These are phyloP conservation scores for Abelmoschus esculentus DNA, from an alignment of 345 rosid genomes.

Conservation along the genomic window DNA sequence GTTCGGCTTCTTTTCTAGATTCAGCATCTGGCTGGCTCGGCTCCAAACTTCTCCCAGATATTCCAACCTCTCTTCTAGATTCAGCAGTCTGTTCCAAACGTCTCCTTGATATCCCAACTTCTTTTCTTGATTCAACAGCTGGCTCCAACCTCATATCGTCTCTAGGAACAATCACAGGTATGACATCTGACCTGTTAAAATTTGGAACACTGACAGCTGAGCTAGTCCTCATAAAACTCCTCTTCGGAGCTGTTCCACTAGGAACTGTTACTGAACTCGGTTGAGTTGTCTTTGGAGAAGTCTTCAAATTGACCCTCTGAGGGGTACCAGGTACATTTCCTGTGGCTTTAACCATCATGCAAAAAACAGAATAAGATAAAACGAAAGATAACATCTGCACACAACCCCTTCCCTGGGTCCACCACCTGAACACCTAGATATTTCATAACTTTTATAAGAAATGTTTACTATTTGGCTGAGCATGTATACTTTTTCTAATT, in stretches of 20 bases:
- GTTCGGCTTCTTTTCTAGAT: conserved; percentile 12
- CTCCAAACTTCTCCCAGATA: conserved; percentile 14
- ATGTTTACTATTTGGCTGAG: background rate
- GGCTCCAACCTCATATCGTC: conserved; percentile 41
- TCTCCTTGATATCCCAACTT: conserved; percentile 20
- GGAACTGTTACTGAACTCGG: conserved; percentile 36
- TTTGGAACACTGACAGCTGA: conserved; percentile 37
- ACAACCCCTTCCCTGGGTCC: background rate
- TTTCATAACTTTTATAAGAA: background rate
- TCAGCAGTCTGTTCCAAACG: conserved; percentile 9
- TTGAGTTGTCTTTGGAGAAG: conserved; percentile 36
- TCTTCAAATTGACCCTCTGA: conserved; percentile 48
- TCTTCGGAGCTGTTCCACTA: conserved; percentile 46
- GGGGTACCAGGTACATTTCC: conserved; percentile 82
- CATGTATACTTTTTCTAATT: background rate
- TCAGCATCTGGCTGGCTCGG: conserved; percentile 6
- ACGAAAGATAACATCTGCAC: background rate
- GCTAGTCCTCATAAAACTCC: conserved; percentile 38
- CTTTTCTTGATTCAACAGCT: conserved; percentile 66
- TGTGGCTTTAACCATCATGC: conserved; percentile 53
- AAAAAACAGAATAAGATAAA: conserved; percentile 26
- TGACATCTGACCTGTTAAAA: conserved; percentile 57
- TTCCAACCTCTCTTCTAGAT: conserved; percentile 8
- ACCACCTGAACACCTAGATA: background rate
- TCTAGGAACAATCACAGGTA: conserved; percentile 84